Evolutionary conservation across 306 rosid genomes (phyloP).

Genomic region (Inga leiocalycina): DNA sequence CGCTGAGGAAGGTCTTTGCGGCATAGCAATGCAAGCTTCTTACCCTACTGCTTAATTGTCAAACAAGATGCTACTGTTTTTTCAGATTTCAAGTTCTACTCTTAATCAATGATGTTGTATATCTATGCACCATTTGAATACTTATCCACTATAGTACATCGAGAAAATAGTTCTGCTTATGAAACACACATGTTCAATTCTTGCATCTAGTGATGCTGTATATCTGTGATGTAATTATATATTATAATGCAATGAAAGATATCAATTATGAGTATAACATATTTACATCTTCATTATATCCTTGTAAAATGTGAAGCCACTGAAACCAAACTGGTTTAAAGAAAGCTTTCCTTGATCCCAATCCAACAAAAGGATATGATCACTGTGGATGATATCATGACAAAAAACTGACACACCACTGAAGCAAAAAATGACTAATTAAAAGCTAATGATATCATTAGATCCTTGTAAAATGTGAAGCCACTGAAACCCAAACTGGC

Average conservation of each 20-base stretch:
- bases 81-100: no score
- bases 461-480: no score
- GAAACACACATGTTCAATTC: not conserved
- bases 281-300: not conserved
- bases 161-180: not conserved
- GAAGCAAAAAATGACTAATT: no score
- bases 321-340: not conserved
- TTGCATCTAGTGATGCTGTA: no score
- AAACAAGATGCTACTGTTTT: no score
- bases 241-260: no score
- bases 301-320: not conserved
- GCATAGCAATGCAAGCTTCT: slow-evolving; percentile 1
- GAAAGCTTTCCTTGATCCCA: not conserved
- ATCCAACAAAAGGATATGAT: not conserved
- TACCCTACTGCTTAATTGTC: not conserved
- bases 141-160: not conserved
- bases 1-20: not conserved
- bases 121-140: not conserved
- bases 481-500: not conserved
- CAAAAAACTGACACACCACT: no score
- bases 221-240: not conserved
- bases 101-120: no score
- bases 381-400: no score
- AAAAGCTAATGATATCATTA: not conserved
- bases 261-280: not conserved